Evolutionary conservation across 2,329 filamentous ascomycete genomes (phyloP).

Genomic region (Diaporthe velutina): DNA sequence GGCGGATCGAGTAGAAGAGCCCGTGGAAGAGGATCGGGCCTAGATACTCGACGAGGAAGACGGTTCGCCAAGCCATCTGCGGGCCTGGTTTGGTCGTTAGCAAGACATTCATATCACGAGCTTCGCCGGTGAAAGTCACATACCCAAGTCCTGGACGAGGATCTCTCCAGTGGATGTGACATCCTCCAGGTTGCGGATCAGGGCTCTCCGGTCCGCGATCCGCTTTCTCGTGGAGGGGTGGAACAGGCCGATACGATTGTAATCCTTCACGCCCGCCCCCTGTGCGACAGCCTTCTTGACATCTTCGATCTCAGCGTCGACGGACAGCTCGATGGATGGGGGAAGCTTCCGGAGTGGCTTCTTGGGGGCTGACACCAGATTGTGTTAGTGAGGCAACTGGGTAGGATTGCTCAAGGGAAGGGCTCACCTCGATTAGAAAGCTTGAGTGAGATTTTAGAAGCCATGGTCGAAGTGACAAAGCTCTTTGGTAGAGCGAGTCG

Average conservation of each 20-base stretch:
- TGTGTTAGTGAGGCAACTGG: neutral
- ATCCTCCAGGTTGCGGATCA: slow-evolving; percentile 61
- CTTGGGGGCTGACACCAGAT: slow-evolving; percentile 53
- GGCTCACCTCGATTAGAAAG: slow-evolving; percentile 34
- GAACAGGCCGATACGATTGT: slow-evolving; percentile 73
- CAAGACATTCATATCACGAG: neutral
- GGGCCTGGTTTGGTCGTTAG: slow-evolving; percentile 68
- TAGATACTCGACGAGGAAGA: slow-evolving; percentile 95
- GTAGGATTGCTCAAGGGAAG: neutral
- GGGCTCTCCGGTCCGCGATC: slow-evolving; percentile 71
- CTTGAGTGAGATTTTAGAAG: slow-evolving; percentile 35
- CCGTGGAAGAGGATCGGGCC: slow-evolving; percentile 92
- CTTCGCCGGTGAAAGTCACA: slow-evolving; percentile 44
- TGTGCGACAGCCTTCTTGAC: slow-evolving; percentile 69
- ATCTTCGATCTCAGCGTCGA: slow-evolving; percentile 69
- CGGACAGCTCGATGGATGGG: slow-evolving; percentile 60
- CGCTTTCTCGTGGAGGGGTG: slow-evolving; percentile 73
- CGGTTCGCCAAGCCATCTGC: slow-evolving; percentile 92
- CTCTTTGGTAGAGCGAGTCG: slow-evolving; percentile 16
- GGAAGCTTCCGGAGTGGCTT: slow-evolving; percentile 69
- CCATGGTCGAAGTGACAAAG: slow-evolving; percentile 30
- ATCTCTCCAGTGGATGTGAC: slow-evolving; percentile 69
- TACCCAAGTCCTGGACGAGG: slow-evolving; percentile 94
- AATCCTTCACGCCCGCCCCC: slow-evolving; percentile 64
- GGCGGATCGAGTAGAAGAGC: slow-evolving; percentile 78